phyloP scores from a whole-genome alignment of 805 yeast species.

The Candida corydali region DNA sequence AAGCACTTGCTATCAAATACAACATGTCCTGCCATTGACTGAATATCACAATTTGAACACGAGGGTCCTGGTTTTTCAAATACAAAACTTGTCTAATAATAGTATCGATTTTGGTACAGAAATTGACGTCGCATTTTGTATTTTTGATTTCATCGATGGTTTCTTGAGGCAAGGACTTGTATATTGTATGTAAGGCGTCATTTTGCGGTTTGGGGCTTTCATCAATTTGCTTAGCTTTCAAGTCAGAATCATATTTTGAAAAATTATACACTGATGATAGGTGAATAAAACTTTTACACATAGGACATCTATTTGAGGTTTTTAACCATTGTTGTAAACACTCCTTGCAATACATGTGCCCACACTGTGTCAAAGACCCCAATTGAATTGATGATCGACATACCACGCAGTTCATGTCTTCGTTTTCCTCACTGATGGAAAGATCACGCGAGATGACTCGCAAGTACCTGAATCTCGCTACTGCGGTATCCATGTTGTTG shows the following conservation, averaged over 20 bases:
- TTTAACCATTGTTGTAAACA: slow-evolving; percentile 76
- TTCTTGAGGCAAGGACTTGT: slow-evolving; percentile 40
- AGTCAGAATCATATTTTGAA: slow-evolving; percentile 51
- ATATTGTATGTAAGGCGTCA: slow-evolving; percentile 32
- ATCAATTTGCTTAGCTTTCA: slow-evolving; percentile 44
- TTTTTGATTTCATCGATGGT: slow-evolving; percentile 42
- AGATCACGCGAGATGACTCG: slow-evolving; percentile 16
- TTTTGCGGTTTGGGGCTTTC: slow-evolving; percentile 12
- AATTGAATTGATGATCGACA: slow-evolving; percentile 66
- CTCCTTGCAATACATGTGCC: slow-evolving; percentile 83
- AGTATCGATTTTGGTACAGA: slow-evolving; percentile 85
- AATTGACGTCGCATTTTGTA: slow-evolving; percentile 35
- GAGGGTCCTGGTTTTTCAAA: slow-evolving; percentile 51
- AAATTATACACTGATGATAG: slow-evolving; percentile 61
- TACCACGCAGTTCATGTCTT: slow-evolving; percentile 62
- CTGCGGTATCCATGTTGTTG: slow-evolving; percentile 21
- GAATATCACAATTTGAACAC: slow-evolving; percentile 78
- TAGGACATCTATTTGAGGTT: slow-evolving; percentile 62
- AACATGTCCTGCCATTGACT: slow-evolving; percentile 87
- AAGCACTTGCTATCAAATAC: slow-evolving; percentile 60
- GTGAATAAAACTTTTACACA: slow-evolving; percentile 61
- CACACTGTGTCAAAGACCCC: slow-evolving; percentile 86
- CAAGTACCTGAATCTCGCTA: slow-evolving; percentile 34
- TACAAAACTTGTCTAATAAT: slow-evolving; percentile 69
- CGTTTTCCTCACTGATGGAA: slow-evolving; percentile 22